Evolutionary conservation across 2,329 filamentous ascomycete genomes (phyloP).

Genomic region (Atkinsonella texensis): DNA sequence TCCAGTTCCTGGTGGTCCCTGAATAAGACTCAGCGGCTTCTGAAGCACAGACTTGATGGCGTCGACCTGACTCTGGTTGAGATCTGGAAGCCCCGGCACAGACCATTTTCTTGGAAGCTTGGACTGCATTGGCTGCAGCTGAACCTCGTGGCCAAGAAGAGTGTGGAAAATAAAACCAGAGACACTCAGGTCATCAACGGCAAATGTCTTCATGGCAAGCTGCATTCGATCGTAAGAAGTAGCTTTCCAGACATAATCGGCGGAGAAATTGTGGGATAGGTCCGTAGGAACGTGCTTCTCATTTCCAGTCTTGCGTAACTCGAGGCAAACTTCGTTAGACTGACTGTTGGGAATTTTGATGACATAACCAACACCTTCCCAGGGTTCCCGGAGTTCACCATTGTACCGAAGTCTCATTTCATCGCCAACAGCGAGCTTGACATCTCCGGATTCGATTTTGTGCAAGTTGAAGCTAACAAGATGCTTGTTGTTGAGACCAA

Average conservation of each 20-base stretch:
- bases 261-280: conserved; percentile 94
- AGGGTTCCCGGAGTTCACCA: conserved; percentile 79
- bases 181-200: conserved; percentile 94
- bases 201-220: conserved; percentile 97
- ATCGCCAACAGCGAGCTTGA: conserved; percentile 94
- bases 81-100: conserved; percentile 82
- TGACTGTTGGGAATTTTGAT: conserved; percentile 99
- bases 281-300: conserved; percentile 94
- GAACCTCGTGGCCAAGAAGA: conserved; percentile 87
- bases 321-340: conserved; percentile 92
- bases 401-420: conserved; percentile 98
- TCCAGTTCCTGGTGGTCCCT: conserved; percentile 91
- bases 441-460: conserved; percentile 93
- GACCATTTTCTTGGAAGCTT: conserved; percentile 94
- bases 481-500: conserved; percentile 94
- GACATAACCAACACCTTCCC: conserved; percentile 97
- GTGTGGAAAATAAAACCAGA: conserved; percentile 99
- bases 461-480: conserved; percentile 90
- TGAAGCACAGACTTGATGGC: conserved; percentile 93
- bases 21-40: conserved; percentile 88
- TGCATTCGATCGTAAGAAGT: conserved; percentile 99
- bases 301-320: conserved; percentile 85
- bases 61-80: conserved; percentile 91
- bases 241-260: conserved; percentile 98
- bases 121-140: conserved; percentile 88